Evolutionary conservation across 2,329 filamentous ascomycete species (phyloP), one percentile per base, ranked within the genome.

Genomic region (Epichloe typhina): DNA sequence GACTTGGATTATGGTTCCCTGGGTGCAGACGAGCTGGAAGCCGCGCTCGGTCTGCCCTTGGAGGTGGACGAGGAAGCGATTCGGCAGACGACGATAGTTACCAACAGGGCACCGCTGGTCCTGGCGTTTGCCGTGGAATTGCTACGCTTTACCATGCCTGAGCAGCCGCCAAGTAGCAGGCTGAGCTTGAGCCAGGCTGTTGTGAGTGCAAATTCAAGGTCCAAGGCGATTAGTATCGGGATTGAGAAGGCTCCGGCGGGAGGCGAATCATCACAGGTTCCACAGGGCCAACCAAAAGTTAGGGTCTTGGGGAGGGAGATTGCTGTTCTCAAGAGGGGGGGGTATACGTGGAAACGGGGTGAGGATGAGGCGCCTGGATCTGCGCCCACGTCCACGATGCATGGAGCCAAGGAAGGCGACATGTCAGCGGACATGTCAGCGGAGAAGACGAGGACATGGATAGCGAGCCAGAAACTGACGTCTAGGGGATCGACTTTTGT

Each of bases 161-260:
- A 86, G 57, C 89, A 95, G 62, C 88, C 88, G 3, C 73, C 83
- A 3, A 93, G 86, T n/a, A 91, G 87, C 62, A 75, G 87, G 45
- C 69, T 95, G 19, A 94, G 88, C 61, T 70, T 95, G 19, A 86
- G 83, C 0, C 88, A 95, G 65, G 88, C 86, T 0, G 82, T 93
- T 1, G 86, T 94, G 15, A 90, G 86, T 62, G 81, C 82, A 31
- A 93, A 91, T 61, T 88, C 85, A 53, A 78, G 82, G 56, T 80
- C 79, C 37, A 90, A 90, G 66, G 88, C 88, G 9, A 74, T 83
- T 31, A 84, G 77, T 55, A 68, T 95, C 33, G 88, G 88, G 0
- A 70, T 95, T 19, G 80, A 86, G 54, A 78, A 73, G 47, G 79
- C 79, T 0, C 72, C 75, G 7, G 75, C 74, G 38, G 83, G 81